Base-by-base conservation (phyloP, 176 grass and related monocot genomes). In the Zoysia pacifica region DNA sequence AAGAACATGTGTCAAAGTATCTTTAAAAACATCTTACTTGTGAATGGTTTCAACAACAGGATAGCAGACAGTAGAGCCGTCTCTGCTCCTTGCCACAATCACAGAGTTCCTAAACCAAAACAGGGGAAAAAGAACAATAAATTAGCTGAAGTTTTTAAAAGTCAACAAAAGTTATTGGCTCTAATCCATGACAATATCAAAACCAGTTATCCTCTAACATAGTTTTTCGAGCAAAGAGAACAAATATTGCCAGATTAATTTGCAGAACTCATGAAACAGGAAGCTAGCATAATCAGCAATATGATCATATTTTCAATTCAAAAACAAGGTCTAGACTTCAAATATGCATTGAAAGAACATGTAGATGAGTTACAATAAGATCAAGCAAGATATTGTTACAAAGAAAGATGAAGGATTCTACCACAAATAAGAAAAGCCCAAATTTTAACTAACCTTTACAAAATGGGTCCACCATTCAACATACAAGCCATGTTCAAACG, bases 61-160 rank as follows among this genome's bases (percentile, higher is more conserved):
- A 91, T 92, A 97, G 85, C 88, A 97, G 11, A 72, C 74, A 0
- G 84, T 65, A 69, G 81, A 93, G 64, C 80, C 80, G 2, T 89
- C 95, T 87, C 80, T 97, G 67, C 85, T 84, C 72, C 95, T 92
- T 79, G 94, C 94, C 46, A 94, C 94, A 83, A 94, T 97, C 42
- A 97, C 90, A 55, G 86, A 89, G 87, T 65, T 97, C 94, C 94
- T 97, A 67, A 12, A 86, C 2, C 4, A 82, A 77, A 28, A 55
- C 13, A 11, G 28, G 28, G 28, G 28, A 18, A 84, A 70, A 56
- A 51, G 42, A 18, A 70, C 5, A 52, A 55, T 19, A 67, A 36
- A 48, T 48, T 11, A 75, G 13, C 2, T 36, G 5, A 75, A 66
- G 35, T 52, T 51, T 41, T 79, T 19, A 45, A 28, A 28, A 28